Base-by-base conservation (phyloP, 345 rosid genomes). In the Erodium maritimum region DNA sequence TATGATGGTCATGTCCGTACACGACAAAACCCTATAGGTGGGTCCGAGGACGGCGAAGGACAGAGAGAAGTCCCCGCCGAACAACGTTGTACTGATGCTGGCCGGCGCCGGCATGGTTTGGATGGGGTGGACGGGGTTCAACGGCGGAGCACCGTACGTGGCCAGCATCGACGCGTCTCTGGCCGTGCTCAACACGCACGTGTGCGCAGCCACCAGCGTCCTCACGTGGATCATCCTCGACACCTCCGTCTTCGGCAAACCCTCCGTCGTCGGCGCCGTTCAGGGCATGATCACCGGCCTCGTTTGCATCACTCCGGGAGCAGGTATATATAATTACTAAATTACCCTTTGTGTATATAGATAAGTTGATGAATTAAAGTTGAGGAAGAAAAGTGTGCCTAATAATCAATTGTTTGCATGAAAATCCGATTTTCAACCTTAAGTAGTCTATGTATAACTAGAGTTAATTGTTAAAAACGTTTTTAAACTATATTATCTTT, bases 61-160 rank as follows among this genome's bases (percentile, higher is more conserved):
- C 59, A 72, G 76, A 34, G 73, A 65, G 37, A 61, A 45, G 48
- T 71, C 23, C 51, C 82, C 79, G 12, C 80, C 85, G 52, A 83
- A 76, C 73, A 72, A 76, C 62, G 50, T 76, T 16, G 65, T 80
- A 9, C 57, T 75, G 69, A 82, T 69, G 78, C 81, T 80, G 3
- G 81, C 73, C 0, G 85, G 83, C 4, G 83, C 81, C 7, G 85
- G 82, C 9, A 67, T 80, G n/a, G 68, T 83, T 1, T 78, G 85
- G 83, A 70, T 80, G 83, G 83, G 83, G 13, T 80, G 89, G 85
- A 78, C 77, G 0, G 85, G 85, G 45, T 78, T 80, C 79, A 76
- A 83, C 61, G 83, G 80, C 0, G 80, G 80, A 52, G 83, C 69
- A 0, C 83, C 73, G 0, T 80, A 67, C 21, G 71, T 62, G 0